Base-by-base conservation (phyloP, 306 rosid species). In the Prunus mume region DNA sequence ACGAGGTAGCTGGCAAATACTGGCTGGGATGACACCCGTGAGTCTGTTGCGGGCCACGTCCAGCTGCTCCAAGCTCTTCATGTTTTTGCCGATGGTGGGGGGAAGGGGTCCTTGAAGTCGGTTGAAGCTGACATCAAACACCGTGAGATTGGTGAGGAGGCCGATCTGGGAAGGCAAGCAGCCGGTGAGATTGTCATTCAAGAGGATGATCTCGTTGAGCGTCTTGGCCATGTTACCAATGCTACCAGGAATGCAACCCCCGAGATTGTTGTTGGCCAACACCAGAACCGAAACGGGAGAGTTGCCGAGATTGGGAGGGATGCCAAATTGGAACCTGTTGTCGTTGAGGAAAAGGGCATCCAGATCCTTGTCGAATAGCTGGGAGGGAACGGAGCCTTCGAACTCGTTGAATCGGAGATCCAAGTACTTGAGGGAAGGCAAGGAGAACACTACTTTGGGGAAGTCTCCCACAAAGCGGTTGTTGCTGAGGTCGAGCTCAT, bases 101-200 rank as follows among this genome's bases (percentile, higher is more conserved):
- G 72, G 82, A 22, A 78, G 72, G 24, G 82, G 71, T 1, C 82
- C 82, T 51, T 78, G 82, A 41, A 78, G 71, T 8, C 64, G 25
- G 56, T 78, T 78, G 62, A 78, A 78, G 69, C 82, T 71, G 6
- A 78, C 82, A 64, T 78, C 77, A 18, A 78, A 78, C 27, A 78
- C 77, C 12, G 72, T 78, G 20, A 71, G 55, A 20, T 71, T 78
- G 3, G 27, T 43, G 2, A 78, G 72, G 25, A 55, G 71, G 55
- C 82, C 76, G 72, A 78, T 78, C 82, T 62, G 72, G 19, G 82
- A 77, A 17, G 82, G 82, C 71, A 78, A 62, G 61, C 82, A 78
- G 4, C 82, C 82, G 9, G 82, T 78, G 60, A 78, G 76, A 52
- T 78, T 78, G 72, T 78, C 82, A 18, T 78, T 78, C 57, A 78